Conservation (phyloP, 257 asterid genomes). For the Anisodus tanguticus region DNA sequence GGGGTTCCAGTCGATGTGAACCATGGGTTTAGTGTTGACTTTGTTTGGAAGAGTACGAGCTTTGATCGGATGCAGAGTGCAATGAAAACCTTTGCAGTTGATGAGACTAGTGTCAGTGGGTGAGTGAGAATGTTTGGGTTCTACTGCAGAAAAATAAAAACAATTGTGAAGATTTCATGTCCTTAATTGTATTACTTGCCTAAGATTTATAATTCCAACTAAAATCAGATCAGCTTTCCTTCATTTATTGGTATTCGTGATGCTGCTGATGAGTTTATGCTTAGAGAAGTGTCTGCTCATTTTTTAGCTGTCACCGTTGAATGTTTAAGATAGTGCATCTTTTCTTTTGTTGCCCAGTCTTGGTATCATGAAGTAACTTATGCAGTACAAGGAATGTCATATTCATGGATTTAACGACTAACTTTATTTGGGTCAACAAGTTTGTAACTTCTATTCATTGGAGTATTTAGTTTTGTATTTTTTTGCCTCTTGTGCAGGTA, state of each 20-base stretch:
- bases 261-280: neutral
- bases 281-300: neutral
- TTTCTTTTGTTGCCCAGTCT: constrained; percentile 9
- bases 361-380: neutral
- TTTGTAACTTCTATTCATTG: neutral
- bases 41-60: constrained; percentile 99
- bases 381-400: constrained; percentile 8
- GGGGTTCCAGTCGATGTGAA: constrained; percentile 89
- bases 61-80: constrained; percentile 99
- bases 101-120: constrained; percentile 99
- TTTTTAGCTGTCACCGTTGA: neutral
- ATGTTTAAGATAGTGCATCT: neutral
- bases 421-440: constrained; percentile 19
- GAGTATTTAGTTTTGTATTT: constrained; percentile 1
- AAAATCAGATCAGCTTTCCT: neutral
- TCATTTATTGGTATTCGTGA: neutral
- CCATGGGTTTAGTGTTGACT: constrained; percentile 95
- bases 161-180: constrained; percentile 7
- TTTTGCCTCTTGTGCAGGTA: constrained; percentile 56
- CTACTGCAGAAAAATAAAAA: neutral
- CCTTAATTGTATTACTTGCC: neutral
- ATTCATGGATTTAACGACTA: neutral
- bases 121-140: constrained; percentile 45
- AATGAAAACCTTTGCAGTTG: constrained; percentile 98
- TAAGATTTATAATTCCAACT: neutral